A percentile compares a stretch with the other conserved stretches of the same genome.
Evolutionary conservation across 495 filamentous ascomycete species (phyloP).

Genomic region (Penicillium simplicissimum): DNA sequence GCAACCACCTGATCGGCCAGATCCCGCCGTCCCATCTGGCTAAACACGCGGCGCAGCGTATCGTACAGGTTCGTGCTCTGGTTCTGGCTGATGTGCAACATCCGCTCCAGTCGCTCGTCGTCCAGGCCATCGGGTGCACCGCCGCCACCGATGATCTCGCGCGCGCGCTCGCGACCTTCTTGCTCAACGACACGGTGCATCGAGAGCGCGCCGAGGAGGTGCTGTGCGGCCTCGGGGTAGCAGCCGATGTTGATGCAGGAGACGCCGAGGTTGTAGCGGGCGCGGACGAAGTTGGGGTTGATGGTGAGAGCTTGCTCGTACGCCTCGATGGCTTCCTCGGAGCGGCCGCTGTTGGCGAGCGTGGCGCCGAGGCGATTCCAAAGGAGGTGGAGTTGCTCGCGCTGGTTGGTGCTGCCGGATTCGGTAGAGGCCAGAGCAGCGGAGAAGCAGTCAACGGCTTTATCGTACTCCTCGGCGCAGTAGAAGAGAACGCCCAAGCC

Average conservation of each 20-base stretch:
- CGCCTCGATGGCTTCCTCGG: slow-evolving; percentile 92
- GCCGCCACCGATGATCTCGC: slow-evolving; percentile 72
- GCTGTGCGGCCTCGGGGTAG: slow-evolving; percentile 87
- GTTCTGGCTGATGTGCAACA: slow-evolving; percentile 79
- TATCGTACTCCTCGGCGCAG: slow-evolving; percentile 94
- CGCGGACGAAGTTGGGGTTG: slow-evolving; percentile 92
- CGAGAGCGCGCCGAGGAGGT: slow-evolving; percentile 88
- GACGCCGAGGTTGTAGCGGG: slow-evolving; percentile 95
- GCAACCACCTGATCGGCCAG: slow-evolving; percentile 81
- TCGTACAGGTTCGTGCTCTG: slow-evolving; percentile 95
- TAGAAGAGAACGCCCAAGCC: slow-evolving; percentile 98
- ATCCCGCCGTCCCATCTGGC: slow-evolving; percentile 88
- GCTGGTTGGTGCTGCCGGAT: slow-evolving; percentile 71
- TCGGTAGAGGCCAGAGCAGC: slow-evolving; percentile 83
- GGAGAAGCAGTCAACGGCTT: slow-evolving; percentile 97
- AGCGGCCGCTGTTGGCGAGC: slow-evolving; percentile 88
- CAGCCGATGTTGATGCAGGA: slow-evolving; percentile 97
- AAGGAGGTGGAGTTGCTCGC: slow-evolving; percentile 80
- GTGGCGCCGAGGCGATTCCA: slow-evolving; percentile 98
- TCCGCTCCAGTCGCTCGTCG: slow-evolving; percentile 72
- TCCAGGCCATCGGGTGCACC: slow-evolving; percentile 50
- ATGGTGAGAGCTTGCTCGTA: slow-evolving; percentile 90
- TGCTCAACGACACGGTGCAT: slow-evolving; percentile 96
- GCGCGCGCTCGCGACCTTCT: slow-evolving; percentile 77
- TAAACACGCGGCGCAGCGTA: slow-evolving; percentile 88